A percentile compares a stretch with the other conserved stretches of the same genome.
These are phyloP conservation scores for Ophiocordyceps polyrhachis-furcata DNA, from an alignment of 2,329 filamentous ascomycete species.

Conservation along the genomic window DNA sequence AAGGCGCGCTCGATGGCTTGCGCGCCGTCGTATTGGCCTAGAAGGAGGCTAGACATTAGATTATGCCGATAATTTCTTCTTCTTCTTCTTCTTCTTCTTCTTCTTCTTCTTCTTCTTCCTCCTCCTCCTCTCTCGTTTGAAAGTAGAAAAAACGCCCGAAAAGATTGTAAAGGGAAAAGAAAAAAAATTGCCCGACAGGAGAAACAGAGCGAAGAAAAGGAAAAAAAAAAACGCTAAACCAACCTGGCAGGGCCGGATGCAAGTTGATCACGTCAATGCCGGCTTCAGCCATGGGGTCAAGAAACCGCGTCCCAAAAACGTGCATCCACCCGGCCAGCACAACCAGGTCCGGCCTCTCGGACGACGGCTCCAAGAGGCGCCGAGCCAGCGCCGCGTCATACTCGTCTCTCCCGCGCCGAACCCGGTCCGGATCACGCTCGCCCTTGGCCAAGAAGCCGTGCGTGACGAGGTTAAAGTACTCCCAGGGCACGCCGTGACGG, in stretches of 20 bases:
- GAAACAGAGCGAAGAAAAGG: background rate
- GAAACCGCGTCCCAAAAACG: constrained; percentile 51
- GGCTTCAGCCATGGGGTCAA: constrained; percentile 44
- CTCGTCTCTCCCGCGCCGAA: constrained; percentile 38
- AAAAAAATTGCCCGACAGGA: constrained; percentile 7
- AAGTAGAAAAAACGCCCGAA: background rate
- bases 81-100: background rate
- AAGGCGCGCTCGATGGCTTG: constrained; percentile 63
- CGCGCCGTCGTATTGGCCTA: constrained; percentile 56
- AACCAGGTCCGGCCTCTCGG: constrained; percentile 47
- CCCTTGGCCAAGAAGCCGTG: constrained; percentile 41
- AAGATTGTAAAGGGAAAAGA: background rate
- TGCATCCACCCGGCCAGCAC: constrained; percentile 83
- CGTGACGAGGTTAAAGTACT: constrained; percentile 64
- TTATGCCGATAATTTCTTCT: background rate
- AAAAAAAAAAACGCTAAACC: background rate
- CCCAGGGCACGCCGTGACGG: constrained; percentile 33
- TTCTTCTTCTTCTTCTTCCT: background rate
- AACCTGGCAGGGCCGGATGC: constrained; percentile 53
- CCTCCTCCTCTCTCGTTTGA: background rate
- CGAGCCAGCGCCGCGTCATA: constrained; percentile 63
- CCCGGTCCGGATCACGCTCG: constrained; percentile 38
- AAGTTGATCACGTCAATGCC: constrained; percentile 62
- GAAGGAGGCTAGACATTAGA: background rate
- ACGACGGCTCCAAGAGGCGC: constrained; percentile 34